Evolutionary conservation across 352 stramenopile species (phyloP).

Genomic region (Phytopythium montanum): DNA sequence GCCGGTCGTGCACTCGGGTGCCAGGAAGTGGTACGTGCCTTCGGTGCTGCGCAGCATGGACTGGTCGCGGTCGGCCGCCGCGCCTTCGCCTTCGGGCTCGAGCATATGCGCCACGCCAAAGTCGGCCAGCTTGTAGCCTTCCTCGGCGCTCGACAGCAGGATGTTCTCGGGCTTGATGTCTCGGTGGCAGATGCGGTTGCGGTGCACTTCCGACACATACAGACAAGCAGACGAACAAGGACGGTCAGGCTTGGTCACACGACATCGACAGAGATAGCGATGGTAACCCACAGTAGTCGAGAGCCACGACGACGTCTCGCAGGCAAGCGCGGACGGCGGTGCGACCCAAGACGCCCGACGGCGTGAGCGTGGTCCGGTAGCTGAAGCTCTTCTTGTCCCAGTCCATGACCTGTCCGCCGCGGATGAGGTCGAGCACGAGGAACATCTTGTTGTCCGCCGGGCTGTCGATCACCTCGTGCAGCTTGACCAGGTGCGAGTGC

Average conservation of each 20-base stretch:
- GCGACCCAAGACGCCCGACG: slow-evolving; percentile 26
- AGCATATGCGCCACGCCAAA: slow-evolving; percentile 77
- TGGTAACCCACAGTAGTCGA: slow-evolving; percentile 61
- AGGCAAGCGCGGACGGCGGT: slow-evolving; percentile 57
- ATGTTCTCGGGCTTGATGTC: slow-evolving; percentile 85
- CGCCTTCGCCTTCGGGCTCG: slow-evolving; percentile 30
- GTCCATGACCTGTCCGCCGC: slow-evolving; percentile 78
- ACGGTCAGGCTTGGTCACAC: background rate
- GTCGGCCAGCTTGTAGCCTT: slow-evolving; percentile 71
- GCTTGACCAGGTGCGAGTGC: slow-evolving; percentile 62
- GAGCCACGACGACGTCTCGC: slow-evolving; percentile 63
- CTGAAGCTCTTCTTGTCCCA: slow-evolving; percentile 73
- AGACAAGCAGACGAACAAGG: background rate
- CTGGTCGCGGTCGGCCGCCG: background rate
- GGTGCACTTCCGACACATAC: slow-evolving; percentile 43
- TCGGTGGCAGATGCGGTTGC: slow-evolving; percentile 81
- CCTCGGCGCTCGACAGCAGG: slow-evolving; percentile 39
- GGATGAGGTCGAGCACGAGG: slow-evolving; percentile 79
- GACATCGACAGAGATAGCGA: background rate
- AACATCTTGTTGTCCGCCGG: slow-evolving; percentile 74
- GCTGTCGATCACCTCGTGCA: slow-evolving; percentile 83
- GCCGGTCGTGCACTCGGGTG: slow-evolving; percentile 75
- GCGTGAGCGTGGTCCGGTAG: slow-evolving; percentile 35
- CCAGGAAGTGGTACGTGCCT: slow-evolving; percentile 87
- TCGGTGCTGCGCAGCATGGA: slow-evolving; percentile 63